phyloP scores from a whole-genome alignment of 495 filamentous ascomycete genomes.

The Corynascus novoguineensis region DNA sequence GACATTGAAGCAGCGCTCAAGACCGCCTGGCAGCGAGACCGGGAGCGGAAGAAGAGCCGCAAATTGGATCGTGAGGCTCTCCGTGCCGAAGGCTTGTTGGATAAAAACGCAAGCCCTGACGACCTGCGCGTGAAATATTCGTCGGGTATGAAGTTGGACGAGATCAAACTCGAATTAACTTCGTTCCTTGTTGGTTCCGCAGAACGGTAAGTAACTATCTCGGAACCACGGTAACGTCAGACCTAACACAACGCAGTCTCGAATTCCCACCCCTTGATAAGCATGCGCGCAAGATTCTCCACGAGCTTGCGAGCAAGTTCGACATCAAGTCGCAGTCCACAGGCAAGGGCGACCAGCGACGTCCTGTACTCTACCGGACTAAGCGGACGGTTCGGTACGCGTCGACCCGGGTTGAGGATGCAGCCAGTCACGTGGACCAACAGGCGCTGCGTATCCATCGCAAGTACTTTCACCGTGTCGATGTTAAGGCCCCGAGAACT shows the following conservation, averaged over 20 bases:
- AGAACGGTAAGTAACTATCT: conserved; percentile 50
- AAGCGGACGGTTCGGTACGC: conserved; percentile 52
- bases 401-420: conserved; percentile 37
- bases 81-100: conserved; percentile 71
- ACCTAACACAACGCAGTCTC: conserved; percentile 47
- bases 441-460: conserved; percentile 39
- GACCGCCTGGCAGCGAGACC: conserved; percentile 66
- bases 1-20: conserved; percentile 63
- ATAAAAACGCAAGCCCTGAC: conserved; percentile 55
- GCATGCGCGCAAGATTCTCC: conserved; percentile 65
- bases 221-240: background rate
- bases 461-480: conserved; percentile 44
- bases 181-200: conserved; percentile 60
- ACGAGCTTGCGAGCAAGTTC: conserved; percentile 65
- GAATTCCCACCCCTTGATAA: conserved; percentile 82
- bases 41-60: conserved; percentile 70
- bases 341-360: conserved; percentile 67
- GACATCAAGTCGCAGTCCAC: conserved; percentile 76
- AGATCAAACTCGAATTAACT: conserved; percentile 67
- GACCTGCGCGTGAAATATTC: conserved; percentile 69
- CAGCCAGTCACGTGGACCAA: conserved; percentile 32
- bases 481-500: conserved; percentile 37
- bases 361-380: conserved; percentile 73
- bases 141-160: conserved; percentile 61
- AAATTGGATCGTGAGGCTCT: conserved; percentile 76